Conservation (phyloP, 2,329 filamentous ascomycete species). For the Colletotrichum salicis region DNA sequence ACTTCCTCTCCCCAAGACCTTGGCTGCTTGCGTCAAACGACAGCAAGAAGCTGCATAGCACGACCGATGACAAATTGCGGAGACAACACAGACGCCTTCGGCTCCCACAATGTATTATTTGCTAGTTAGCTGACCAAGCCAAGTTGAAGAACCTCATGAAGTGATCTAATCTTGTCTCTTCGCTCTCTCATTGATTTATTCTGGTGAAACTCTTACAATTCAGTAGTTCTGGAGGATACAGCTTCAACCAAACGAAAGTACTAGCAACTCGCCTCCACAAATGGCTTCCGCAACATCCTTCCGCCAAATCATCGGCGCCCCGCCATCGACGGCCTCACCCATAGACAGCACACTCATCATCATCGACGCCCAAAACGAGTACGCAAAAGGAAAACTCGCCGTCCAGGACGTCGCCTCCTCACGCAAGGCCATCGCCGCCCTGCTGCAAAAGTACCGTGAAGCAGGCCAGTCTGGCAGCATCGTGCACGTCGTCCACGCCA, state of each 20-base stretch:
- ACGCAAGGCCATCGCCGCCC: slow-evolving; percentile 64
- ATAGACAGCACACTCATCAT: slow-evolving; percentile 72
- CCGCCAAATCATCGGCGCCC: slow-evolving; percentile 64
- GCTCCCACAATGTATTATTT: background rate
- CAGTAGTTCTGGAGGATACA: too few species aligned
- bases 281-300: slow-evolving; percentile 41
- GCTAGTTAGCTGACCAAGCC: background rate
- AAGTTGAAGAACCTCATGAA: background rate
- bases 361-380: slow-evolving; percentile 79
- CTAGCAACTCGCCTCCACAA: slow-evolving; percentile 26
- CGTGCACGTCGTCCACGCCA: slow-evolving; percentile 70
- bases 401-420: slow-evolving; percentile 64
- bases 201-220: accelerated
- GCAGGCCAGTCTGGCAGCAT: slow-evolving; percentile 53
- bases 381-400: slow-evolving; percentile 66
- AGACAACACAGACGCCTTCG: background rate
- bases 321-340: slow-evolving; percentile 65
- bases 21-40: background rate
- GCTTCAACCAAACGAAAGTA: too few species aligned
- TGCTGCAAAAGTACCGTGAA: slow-evolving; percentile 70
- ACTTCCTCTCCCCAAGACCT: background rate
- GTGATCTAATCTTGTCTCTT: background rate
- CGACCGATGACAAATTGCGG: slow-evolving; percentile 33
- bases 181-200: too few species aligned
- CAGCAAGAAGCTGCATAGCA: background rate